A percentile compares a stretch with the other conserved stretches of the same genome.
Conservation (phyloP, 2,329 filamentous ascomycete species). For the Xylaria sp. region DNA sequence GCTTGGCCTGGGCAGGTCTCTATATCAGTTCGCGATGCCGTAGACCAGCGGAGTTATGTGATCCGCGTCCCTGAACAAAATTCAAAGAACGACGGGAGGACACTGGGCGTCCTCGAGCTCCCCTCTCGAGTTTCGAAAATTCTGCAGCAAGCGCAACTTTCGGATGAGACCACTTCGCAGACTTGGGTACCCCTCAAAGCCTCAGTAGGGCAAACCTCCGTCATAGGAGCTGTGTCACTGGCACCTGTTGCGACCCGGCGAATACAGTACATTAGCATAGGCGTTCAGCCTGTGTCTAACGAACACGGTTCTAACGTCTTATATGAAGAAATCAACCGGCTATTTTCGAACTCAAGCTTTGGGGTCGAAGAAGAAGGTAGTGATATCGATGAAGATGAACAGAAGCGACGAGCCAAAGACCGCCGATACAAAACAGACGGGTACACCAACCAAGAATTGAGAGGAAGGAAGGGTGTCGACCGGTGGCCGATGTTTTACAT, state of each 20-base stretch:
- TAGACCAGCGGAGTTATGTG: slow-evolving; percentile 41
- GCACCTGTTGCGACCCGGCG: slow-evolving; percentile 70
- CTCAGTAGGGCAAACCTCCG: slow-evolving; percentile 59
- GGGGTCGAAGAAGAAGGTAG: slow-evolving; percentile 58
- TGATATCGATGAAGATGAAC: slow-evolving; percentile 40
- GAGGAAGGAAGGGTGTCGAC: slow-evolving; percentile 68
- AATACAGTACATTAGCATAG: slow-evolving; percentile 81
- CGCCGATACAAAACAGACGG: slow-evolving; percentile 46
- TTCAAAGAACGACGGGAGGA: neutral
- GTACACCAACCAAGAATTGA: slow-evolving; percentile 55
- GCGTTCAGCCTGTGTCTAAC: slow-evolving; percentile 65
- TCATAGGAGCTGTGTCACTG: slow-evolving; percentile 73
- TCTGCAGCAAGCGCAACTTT: slow-evolving; percentile 67
- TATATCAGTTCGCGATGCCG: slow-evolving; percentile 60
- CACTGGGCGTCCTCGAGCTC: slow-evolving; percentile 18
- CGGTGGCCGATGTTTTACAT: slow-evolving; percentile 89
- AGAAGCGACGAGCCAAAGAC: slow-evolving; percentile 25
- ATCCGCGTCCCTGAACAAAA: slow-evolving; percentile 36
- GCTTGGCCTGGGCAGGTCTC: slow-evolving; percentile 63
- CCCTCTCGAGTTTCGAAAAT: slow-evolving; percentile 49
- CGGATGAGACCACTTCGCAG: slow-evolving; percentile 51
- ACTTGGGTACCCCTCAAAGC: slow-evolving; percentile 75
- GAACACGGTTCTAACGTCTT: slow-evolving; percentile 64
- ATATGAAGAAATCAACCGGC: slow-evolving; percentile 75
- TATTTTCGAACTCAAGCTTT: slow-evolving; percentile 79